Evolutionary conservation across 352 stramenopile genomes (phyloP), one percentile per base, ranked within the genome.

Genomic region (Sclerospora graminicola): DNA sequence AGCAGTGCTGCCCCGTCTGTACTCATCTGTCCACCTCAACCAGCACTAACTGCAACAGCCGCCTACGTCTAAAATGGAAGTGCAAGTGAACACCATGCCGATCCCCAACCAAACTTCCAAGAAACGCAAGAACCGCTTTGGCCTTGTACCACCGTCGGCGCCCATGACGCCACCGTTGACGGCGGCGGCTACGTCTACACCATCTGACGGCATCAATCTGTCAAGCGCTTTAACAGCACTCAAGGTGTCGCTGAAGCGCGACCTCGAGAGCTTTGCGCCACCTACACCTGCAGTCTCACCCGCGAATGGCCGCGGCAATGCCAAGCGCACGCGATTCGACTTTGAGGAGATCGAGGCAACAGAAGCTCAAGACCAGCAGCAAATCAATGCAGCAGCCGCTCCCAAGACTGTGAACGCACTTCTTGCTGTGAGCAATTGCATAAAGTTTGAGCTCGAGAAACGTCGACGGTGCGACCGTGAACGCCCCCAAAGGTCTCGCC

Each of bases 401-500:
- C 64, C 59, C 3, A 76, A 68, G 58, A 55, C 60, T 4, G 55
- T 60, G 10, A 67, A 62, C 28, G 76, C 79, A 19, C 56, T 87
- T 19, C 59, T 90, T 4, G 72, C 75, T 2, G 69, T 90, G 23
- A 90, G 69, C 62, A 80, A 51, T 42, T 67, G 66, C 41, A 73
- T 90, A 29, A 74, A 87, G 54, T 69, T 71, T 30, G 79, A 90
- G 48, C 57, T 90, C 21, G 73, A 86, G 27, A 77, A 72, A 47
- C 65, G 64, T 44, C 56, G 66, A 24, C 64, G 65, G 13, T 54
- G 58, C 20, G 74, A 77, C 23, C 66, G 57, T 21, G 66, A 86
- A 40, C 65, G 66, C 15, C 58, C 47, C 15, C 57, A 72, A 32
- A 66, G 52, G 14, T 59, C 71, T 28, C 57, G 69, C 38, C 76